A percentile compares a stretch with the other conserved stretches of the same genome.
Conservation (phyloP, 768 basidiomycete genomes). For the Lactarius vividus region DNA sequence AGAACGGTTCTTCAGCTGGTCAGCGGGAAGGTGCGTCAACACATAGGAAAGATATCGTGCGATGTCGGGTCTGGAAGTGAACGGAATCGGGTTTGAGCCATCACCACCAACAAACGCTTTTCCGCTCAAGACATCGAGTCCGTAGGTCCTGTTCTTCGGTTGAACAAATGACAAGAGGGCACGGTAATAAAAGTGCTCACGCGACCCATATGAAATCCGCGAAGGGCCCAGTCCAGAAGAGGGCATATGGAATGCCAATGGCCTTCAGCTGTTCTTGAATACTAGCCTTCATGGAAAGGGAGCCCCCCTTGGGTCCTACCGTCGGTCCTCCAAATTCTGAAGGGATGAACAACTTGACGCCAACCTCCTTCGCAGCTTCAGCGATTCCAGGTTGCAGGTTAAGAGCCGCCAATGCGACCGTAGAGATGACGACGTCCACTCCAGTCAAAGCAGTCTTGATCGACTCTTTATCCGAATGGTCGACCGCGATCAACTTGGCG, state of each 20-base stretch:
- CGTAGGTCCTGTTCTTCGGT: not conserved
- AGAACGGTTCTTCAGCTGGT: not conserved
- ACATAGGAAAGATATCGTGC: constrained; percentile 16
- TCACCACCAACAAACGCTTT: constrained; percentile 12
- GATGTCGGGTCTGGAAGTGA: constrained; percentile 11
- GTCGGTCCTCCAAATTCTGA: constrained; percentile 32
- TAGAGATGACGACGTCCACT: constrained; percentile 22
- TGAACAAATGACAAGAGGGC: not conserved
- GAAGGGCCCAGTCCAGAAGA: constrained; percentile 25
- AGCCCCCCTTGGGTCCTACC: constrained; percentile 13
- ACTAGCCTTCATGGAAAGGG: not conserved
- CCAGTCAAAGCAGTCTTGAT: constrained; percentile 11
- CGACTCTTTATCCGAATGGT: constrained; percentile 11
- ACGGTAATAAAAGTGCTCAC: constrained; percentile 1
- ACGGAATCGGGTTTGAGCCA: constrained; percentile 19
- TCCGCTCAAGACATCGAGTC: not conserved
- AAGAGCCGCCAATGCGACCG: constrained; percentile 13
- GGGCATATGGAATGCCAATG: constrained; percentile 17
- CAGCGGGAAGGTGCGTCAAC: constrained; percentile 11
- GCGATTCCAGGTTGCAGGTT: constrained; percentile 25
- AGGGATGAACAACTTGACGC: constrained; percentile 34
- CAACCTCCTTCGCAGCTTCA: constrained; percentile 28
- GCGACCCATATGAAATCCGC: constrained; percentile 9
- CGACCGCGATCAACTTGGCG: constrained; percentile 15
- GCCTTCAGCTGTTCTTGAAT: constrained; percentile 11